Base-by-base conservation (phyloP, 139 green algal genomes). In the Tetradesmus obliquus region DNA sequence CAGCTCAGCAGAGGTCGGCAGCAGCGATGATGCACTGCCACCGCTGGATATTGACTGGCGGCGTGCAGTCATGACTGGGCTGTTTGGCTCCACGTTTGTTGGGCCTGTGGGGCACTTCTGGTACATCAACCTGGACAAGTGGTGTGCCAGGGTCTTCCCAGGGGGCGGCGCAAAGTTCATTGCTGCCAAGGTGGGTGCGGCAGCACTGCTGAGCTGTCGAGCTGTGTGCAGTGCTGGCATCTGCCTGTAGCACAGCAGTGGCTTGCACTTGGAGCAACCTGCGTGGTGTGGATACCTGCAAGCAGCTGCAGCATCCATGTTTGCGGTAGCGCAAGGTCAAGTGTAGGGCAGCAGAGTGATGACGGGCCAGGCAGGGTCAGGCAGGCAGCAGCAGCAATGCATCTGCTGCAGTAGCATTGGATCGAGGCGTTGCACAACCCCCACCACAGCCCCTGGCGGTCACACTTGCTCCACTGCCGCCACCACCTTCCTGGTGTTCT, bases 41-140 rank as follows among this genome's bases (percentile, higher is more conserved):
- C 12, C 91, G 3, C 20, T 84, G 20, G 58, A 15, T 5, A 3
- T 92, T 10, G 94, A 96, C 85, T n/a, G 45, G 32, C 76, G 87
- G 12, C 90, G 94, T 12, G 66, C 69, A 1, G 54, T 86, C 3
- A 20, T 94, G 69, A 96, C 94, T 0, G 94, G 90, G 0, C 72
- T 87, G 2, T 96, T 94, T 86, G 94, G 94, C 0, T 92, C 83
- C 0, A 82, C 57, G 6, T 91, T 94, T 13, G 93, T 96, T 9
- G 94, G 94, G 0, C 94, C 94, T 1, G 76, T 93, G 0, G 94
- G 94, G 0, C 93, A 95, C 62, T 93, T 91, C 19, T 94, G 93
- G 93, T 95, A 95, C 83, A 55, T 84, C 57, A 13, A 69, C 19
- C 20, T 95, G n/a, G 93, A 95, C 92, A 84, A 55, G 6, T 82